A percentile compares a stretch with the other conserved stretches of the same genome.
These are phyloP conservation scores for Bonia amplexicaulis DNA, from an alignment of 176 grass and related monocot genomes.

Conservation along the genomic window DNA sequence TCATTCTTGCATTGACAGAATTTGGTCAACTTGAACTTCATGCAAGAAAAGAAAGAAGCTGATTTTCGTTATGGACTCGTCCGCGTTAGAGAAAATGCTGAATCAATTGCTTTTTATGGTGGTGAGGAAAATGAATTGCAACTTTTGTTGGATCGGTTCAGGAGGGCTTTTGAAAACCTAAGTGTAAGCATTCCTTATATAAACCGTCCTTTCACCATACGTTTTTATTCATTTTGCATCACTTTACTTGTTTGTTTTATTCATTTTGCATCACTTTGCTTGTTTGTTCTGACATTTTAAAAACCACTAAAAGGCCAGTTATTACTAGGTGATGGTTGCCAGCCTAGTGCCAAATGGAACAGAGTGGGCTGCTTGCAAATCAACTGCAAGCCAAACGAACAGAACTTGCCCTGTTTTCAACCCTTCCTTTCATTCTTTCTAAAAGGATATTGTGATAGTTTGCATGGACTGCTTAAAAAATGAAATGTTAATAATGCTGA, in stretches of 20 bases:
- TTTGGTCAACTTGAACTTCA: slow-evolving; percentile 95
- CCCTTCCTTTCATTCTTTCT: not conserved
- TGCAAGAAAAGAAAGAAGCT: slow-evolving; percentile 99
- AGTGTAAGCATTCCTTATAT: slow-evolving; percentile 51
- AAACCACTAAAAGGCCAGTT: not conserved
- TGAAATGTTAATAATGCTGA: not conserved
- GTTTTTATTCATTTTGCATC: not conserved
- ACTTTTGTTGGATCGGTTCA: slow-evolving; percentile 87
- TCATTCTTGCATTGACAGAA: slow-evolving; percentile 43
- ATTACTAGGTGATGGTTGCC: not conserved
- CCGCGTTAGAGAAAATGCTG: slow-evolving; percentile 95
- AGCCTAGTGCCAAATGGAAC: not conserved
- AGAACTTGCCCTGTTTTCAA: not conserved
- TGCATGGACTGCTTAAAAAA: not conserved
- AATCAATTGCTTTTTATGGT: slow-evolving; percentile 96
- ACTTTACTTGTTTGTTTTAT: slow-evolving; percentile 2
- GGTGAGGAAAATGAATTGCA: slow-evolving; percentile 92
- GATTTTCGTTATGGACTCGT: slow-evolving; percentile 98
- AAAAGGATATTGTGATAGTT: not conserved
- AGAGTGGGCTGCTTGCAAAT: not conserved
- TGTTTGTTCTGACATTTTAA: not conserved
- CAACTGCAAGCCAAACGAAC: not conserved
- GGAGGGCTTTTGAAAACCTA: slow-evolving; percentile 86
- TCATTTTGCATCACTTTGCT: not conserved
- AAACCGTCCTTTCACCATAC: not conserved